Percentiles rank a stretch among this genome's conserved stretches.
phyloP scores from a whole-genome alignment of 139 green algal species.

The Chloropicon primus region DNA sequence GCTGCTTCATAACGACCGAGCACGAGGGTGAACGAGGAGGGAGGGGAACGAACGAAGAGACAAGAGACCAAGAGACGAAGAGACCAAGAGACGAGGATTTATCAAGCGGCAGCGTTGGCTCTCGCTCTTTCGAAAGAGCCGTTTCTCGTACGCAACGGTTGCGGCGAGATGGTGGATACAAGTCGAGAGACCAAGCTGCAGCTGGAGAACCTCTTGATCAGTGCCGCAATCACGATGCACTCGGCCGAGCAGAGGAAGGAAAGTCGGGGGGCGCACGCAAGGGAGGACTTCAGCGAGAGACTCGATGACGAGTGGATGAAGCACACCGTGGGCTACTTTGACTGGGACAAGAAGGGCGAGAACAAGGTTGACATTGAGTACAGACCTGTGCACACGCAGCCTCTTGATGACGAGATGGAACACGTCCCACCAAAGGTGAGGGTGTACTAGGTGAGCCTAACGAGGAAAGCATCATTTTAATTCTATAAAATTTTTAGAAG shows the following conservation, averaged over 20 bases:
- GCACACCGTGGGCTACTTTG: slow-evolving; percentile 84
- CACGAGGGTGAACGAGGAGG: too few species aligned
- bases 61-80: too few species aligned
- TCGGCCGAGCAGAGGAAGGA: slow-evolving; percentile 58
- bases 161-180: too few species aligned
- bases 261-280: slow-evolving; percentile 81
- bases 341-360: slow-evolving; percentile 22
- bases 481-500: too few species aligned
- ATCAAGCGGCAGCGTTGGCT: too few species aligned
- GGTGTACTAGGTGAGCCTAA: slow-evolving; percentile 57
- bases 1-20: too few species aligned
- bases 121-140: too few species aligned
- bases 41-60: too few species aligned
- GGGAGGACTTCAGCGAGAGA: slow-evolving; percentile 84
- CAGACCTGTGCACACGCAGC: slow-evolving; percentile 89
- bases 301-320: slow-evolving; percentile 94
- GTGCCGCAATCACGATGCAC: slow-evolving; percentile 76
- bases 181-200: too few species aligned
- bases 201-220: slow-evolving; percentile 96
- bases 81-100: too few species aligned
- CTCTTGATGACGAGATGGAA: slow-evolving; percentile 88
- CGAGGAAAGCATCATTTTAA: too few species aligned
- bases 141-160: too few species aligned
- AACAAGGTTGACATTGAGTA: slow-evolving; percentile 75
- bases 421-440: slow-evolving; percentile 79